Base-by-base conservation (phyloP, 805 yeast species). In the Suhomyces sp. region DNA sequence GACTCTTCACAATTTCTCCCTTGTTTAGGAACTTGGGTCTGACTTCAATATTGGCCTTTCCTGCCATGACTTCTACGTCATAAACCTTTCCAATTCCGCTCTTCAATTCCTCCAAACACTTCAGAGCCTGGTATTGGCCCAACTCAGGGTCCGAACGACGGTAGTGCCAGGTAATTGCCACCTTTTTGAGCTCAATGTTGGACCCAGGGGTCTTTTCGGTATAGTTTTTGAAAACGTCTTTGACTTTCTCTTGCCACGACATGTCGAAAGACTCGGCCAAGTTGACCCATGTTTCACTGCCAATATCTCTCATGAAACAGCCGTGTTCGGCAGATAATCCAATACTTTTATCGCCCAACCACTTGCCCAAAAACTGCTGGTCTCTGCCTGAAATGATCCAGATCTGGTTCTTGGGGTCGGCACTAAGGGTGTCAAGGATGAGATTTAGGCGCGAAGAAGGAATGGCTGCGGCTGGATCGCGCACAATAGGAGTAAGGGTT, bases 341-440 rank as follows among this genome's bases (percentile, higher is more conserved):
- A 33, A 94, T 73, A 52, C 81, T 76, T 57, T 79, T 79, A 2
- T 79, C 63, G 6, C 97, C 97, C 56, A 92, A 74, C 94, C 97
- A 91, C 70, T 85, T 83, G 57, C 88, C 96, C 62, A 94, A 78
- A 64, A 94, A 94, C 48, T 77, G 82, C 72, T 89, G 96, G 69
- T 94, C 99, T 60, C 99, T 83, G 2, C 99, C 99, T 41, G 96
- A 87, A 55, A 94, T 93, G 58, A 94, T 83, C 99, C 99, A 94
- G 44, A 94, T 85, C 66, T 85, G 86, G 71, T 94, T 94, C 55
- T 77, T 77, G 6, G 93, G 90, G 67, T 93, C 98, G 12, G 77
- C 75, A 2, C 87, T 77, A 50, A 94, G 76, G 29, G 76, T 73
- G 26, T 80, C 76, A 54, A 94, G 69, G 10, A 87, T 82, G 7